Percentiles rank a stretch among this genome's conserved stretches.
phyloP scores from a whole-genome alignment of 768 basidiomycete species.

The Trametes punicea region DNA sequence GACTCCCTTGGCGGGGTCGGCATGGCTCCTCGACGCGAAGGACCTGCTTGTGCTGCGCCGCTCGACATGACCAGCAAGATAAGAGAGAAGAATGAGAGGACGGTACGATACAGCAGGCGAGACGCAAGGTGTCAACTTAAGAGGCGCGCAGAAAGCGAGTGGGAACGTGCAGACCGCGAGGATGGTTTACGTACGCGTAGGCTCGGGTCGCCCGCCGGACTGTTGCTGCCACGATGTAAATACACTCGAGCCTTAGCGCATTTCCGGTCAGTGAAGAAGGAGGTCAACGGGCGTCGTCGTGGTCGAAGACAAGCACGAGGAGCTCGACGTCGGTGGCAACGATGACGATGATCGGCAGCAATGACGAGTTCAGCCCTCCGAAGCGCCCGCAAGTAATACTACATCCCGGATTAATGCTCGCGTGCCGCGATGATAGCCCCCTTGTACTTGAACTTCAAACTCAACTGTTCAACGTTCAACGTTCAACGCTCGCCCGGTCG shows the following conservation, averaged over 20 bases:
- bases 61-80: slow-evolving; percentile 9
- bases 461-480: too few species aligned
- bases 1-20: background rate
- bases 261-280: background rate
- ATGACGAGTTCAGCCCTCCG: background rate
- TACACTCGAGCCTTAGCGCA: background rate
- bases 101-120: background rate
- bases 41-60: slow-evolving; percentile 17
- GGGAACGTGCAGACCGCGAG: slow-evolving; percentile 10
- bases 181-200: slow-evolving; percentile 1
- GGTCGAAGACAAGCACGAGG: background rate
- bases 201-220: background rate
- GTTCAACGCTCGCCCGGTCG: too few species aligned
- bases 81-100: background rate
- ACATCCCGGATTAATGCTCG: too few species aligned
- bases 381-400: background rate
- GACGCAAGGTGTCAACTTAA: background rate
- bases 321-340: background rate
- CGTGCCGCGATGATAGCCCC: too few species aligned
- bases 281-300: background rate
- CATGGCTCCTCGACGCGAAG: slow-evolving; percentile 8
- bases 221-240: background rate
- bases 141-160: background rate
- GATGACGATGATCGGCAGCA: background rate
- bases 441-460: too few species aligned